Evolutionary conservation across 805 yeast species (phyloP), one percentile per base, ranked within the genome.

Genomic region (Myxozyma nipponensis): DNA sequence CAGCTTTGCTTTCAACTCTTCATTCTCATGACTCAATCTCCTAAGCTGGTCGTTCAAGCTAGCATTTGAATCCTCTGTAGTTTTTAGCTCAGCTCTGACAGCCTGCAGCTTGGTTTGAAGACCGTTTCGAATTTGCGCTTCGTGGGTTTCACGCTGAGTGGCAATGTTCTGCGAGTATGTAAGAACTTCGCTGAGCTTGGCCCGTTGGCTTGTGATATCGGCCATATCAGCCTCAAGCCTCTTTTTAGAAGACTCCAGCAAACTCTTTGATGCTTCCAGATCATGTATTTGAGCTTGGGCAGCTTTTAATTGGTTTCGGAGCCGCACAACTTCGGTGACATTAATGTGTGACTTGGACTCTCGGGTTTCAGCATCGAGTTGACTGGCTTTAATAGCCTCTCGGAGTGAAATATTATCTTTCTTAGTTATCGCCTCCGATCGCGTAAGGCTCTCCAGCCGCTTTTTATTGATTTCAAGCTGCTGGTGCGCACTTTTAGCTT

Each of bases 141-240:
- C 72, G 4, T 78, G 69, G 1, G 66, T 57, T 44, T 83, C 84
- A 46, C 89, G 74, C 62, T 86, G 90, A 46, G 73, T 73, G 49
- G 80, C 79, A 36, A 79, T 62, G 1, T 79, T 62, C 65, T 86
- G 91, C 40, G 86, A 67, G 59, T 77, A 83, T 5, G 76, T 65
- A 7, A 85, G 74, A 50, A 82, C 70, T 2, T 77, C 74, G 57
- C 76, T 81, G 37, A 86, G 68, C 46, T 78, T 74, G 4, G 75
- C 66, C 59, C 78, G 81, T 62, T 88, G 95, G 2, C 74, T 73
- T 40, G 73, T 68, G 48, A 85, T 66, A 25, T 72, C 75, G 5
- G 69, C 67, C 38, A 81, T 73, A 54, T 84, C 87, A 13, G 69
- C 68, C 28, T 74, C 69, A 26, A 85, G 64, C 9, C 83, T 69